These are phyloP conservation scores for Begonia peltatifolia DNA, from an alignment of 306 rosid genomes.

Conservation along the genomic window DNA sequence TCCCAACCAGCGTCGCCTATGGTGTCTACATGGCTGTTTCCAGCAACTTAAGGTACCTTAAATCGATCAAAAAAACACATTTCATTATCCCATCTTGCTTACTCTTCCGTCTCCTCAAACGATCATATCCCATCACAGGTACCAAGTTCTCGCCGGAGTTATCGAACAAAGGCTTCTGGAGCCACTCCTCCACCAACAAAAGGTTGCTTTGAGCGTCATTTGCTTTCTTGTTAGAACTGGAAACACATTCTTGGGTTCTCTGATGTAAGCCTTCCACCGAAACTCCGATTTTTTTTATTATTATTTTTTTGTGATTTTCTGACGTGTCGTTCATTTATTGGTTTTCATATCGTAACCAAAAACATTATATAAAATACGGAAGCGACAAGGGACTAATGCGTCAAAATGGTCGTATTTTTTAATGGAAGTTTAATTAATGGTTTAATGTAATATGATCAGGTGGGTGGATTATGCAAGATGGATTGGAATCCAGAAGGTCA, in stretches of 20 bases:
- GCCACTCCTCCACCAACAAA: conserved; percentile 31
- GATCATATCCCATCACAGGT: conserved; percentile 13
- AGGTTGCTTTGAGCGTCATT: conserved; percentile 22
- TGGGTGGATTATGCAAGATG: conserved; percentile 88
- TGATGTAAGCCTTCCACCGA: conserved; percentile 20
- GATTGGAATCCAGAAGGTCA: conserved; percentile 60
- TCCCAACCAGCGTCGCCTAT: conserved; percentile 78
- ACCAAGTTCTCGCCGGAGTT: conserved; percentile 38
- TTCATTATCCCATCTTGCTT: not conserved
- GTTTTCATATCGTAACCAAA: too few species aligned
- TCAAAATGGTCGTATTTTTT: too few species aligned
- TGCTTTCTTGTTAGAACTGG: conserved; percentile 42
- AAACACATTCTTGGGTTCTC: conserved; percentile 42
- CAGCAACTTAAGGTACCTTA: conserved; percentile 74
- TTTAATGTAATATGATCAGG: conserved; percentile 22
- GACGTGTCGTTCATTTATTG: not conserved
- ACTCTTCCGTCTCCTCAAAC: not conserved
- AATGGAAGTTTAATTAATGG: not conserved
- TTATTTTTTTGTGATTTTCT: not conserved
- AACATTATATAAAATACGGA: too few species aligned
- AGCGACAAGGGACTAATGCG: too few species aligned
- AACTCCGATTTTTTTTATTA: not conserved
- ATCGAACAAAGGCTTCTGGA: conserved; percentile 42
- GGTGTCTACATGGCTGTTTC: conserved; percentile 90
- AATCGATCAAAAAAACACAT: not conserved